Evolutionary conservation across 2,329 filamentous ascomycete species (phyloP).

Genomic region (Phaeosphaeriaceae sp.): DNA sequence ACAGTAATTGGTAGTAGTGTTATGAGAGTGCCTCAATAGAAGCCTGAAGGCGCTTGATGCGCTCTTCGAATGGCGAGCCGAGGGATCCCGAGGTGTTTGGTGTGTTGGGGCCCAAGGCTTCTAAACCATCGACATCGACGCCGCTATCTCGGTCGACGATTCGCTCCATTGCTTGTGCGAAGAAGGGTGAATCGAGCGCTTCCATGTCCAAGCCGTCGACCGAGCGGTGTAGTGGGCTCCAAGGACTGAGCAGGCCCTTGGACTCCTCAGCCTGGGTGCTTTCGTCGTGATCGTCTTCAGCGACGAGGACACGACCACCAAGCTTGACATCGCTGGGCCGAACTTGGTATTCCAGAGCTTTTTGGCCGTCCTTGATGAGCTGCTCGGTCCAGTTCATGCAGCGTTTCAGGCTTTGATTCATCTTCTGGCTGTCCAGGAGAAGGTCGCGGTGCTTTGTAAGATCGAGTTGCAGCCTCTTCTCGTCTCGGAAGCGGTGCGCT

Average conservation of each 20-base stretch:
- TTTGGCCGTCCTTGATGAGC: conserved; percentile 86
- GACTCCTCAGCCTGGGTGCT: conserved; percentile 23
- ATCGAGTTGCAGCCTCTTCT: conserved; percentile 83
- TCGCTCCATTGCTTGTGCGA: conserved; percentile 19
- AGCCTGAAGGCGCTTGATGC: conserved; percentile 29
- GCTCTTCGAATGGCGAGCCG: conserved; percentile 38
- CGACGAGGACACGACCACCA: conserved; percentile 77
- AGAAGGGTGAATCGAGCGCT: conserved; percentile 26
- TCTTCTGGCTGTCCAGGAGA: conserved; percentile 87
- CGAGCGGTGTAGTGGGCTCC: conserved; percentile 41
- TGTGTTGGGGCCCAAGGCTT: conserved; percentile 21
- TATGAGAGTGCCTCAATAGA: conserved; percentile 20
- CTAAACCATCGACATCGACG: conserved; percentile 42
- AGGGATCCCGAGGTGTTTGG: conserved; percentile 28
- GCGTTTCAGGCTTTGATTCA: conserved; percentile 91
- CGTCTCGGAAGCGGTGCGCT: conserved; percentile 73
- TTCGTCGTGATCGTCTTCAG: conserved; percentile 65
- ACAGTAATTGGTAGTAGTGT: background rate
- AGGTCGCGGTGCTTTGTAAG: conserved; percentile 88
- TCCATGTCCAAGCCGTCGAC: conserved; percentile 25
- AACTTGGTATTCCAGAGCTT: conserved; percentile 84
- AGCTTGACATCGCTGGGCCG: conserved; percentile 79
- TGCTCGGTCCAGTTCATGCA: conserved; percentile 91
- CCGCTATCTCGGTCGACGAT: conserved; percentile 48
- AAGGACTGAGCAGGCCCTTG: conserved; percentile 45